Evolutionary conservation across 495 filamentous ascomycete species (phyloP).

Genomic region (Daldinia vernicosa): DNA sequence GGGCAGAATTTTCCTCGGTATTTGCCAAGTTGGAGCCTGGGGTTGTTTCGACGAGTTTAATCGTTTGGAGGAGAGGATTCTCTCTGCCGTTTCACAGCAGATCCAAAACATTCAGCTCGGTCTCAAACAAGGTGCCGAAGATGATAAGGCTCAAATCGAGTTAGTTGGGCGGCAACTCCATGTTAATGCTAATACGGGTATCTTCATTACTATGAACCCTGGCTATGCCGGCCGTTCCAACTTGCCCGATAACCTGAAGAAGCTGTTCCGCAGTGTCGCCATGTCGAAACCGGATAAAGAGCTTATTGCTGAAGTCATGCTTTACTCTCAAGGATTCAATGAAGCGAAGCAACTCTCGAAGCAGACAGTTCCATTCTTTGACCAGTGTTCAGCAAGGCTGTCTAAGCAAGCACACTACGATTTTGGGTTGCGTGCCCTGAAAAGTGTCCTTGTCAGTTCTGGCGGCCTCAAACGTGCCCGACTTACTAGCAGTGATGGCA

Average conservation of each 20-base stretch:
- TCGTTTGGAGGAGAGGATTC: slow-evolving; percentile 92
- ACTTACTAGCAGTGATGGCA: slow-evolving; percentile 63
- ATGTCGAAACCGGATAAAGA: slow-evolving; percentile 99
- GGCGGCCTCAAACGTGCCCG: slow-evolving; percentile 92
- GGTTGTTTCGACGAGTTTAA: slow-evolving; percentile 99
- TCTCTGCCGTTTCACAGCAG: slow-evolving; percentile 97
- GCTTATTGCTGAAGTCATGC: slow-evolving; percentile 98
- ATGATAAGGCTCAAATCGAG: slow-evolving; percentile 87
- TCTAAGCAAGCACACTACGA: slow-evolving; percentile 99
- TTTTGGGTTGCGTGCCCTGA: slow-evolving; percentile 95
- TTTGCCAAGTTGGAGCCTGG: slow-evolving; percentile 99
- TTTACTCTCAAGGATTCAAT: slow-evolving; percentile 98
- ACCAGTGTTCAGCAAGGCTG: slow-evolving; percentile 78
- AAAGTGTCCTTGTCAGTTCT: slow-evolving; percentile 97
- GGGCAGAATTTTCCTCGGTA: slow-evolving; percentile 98
- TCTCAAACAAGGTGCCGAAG: slow-evolving; percentile 78
- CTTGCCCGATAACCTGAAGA: slow-evolving; percentile 97
- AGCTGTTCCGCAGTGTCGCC: slow-evolving; percentile 97
- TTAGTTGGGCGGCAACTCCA: slow-evolving; percentile 86
- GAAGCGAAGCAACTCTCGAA: slow-evolving; percentile 92
- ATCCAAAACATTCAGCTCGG: slow-evolving; percentile 99
- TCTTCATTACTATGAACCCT: slow-evolving; percentile 99
- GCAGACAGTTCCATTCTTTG: slow-evolving; percentile 97
- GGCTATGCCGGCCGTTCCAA: slow-evolving; percentile 98
- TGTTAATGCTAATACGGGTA: slow-evolving; percentile 92